phyloP scores from a whole-genome alignment of 2,329 filamentous ascomycete species.

The Colletotrichum orchidophilum region DNA sequence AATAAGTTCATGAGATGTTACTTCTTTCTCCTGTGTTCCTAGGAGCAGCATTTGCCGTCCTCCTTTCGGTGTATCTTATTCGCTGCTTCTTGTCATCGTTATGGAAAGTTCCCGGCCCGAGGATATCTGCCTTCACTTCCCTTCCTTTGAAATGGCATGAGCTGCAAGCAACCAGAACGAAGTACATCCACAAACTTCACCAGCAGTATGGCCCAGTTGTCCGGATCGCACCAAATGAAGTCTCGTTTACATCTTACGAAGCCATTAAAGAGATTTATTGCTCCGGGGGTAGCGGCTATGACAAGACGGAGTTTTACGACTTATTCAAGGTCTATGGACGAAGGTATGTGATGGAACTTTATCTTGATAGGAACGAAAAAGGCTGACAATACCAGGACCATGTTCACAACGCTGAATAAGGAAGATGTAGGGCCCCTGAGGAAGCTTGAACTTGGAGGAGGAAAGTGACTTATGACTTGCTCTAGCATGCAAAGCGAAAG shows the following conservation, averaged over 20 bases:
- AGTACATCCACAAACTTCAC: constrained; percentile 66
- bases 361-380: not conserved
- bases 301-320: constrained; percentile 73
- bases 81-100: constrained; percentile 47
- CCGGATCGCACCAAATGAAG: constrained; percentile 66
- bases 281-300: constrained; percentile 69
- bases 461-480: not conserved
- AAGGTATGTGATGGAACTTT: constrained; percentile 49
- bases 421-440: constrained; percentile 52
- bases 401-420: constrained; percentile 68
- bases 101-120: constrained; percentile 58
- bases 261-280: constrained; percentile 72
- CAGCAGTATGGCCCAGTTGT: constrained; percentile 65
- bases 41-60: constrained; percentile 10
- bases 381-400: constrained; percentile 52
- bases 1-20: constrained; percentile 25
- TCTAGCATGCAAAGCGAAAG: constrained; percentile 70
- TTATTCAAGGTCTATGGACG: constrained; percentile 67
- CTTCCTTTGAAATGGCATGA: constrained; percentile 65
- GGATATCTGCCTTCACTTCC: constrained; percentile 58
- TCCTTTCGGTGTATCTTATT: constrained; percentile 26
- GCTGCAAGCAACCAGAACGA: constrained; percentile 60
- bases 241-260: constrained; percentile 64
- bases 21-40: constrained; percentile 35
- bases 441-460: not conserved